These are phyloP conservation scores for Xylariales sp. DNA, from an alignment of 2,329 filamentous ascomycete species.

Conservation along the genomic window DNA sequence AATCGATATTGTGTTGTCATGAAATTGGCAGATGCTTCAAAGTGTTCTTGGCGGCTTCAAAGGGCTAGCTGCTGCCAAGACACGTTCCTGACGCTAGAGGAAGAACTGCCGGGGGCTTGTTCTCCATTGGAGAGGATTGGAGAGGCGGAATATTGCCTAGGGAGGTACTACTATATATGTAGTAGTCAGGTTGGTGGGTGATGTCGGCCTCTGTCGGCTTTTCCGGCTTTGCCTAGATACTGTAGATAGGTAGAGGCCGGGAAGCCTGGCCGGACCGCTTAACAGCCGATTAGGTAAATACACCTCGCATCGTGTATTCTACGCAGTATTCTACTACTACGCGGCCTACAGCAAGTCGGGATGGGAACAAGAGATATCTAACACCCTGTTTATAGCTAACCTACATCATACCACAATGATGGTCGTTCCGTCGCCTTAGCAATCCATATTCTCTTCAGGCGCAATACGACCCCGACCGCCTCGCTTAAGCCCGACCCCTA, in stretches of 20 bases:
- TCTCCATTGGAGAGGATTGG: no score
- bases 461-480: slow-evolving; percentile 19
- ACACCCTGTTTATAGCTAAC: background rate
- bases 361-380: background rate
- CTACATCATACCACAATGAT: background rate
- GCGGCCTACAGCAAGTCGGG: background rate
- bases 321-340: slow-evolving; percentile 14
- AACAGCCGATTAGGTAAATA: slow-evolving; percentile 9
- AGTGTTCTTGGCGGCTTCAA: no score
- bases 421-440: background rate
- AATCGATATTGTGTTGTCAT: slow-evolving; percentile 38
- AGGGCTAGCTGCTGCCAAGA: slow-evolving; percentile 33
- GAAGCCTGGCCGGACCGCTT: slow-evolving; percentile 15
- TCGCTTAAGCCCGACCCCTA: slow-evolving; percentile 11
- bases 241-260: slow-evolving; percentile 11
- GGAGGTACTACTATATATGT: no score
- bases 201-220: slow-evolving; percentile 6
- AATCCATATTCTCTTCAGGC: slow-evolving; percentile 12
- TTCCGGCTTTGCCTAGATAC: background rate
- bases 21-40: slow-evolving; percentile 27
- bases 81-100: slow-evolving; percentile 30
- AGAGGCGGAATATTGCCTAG: no score
- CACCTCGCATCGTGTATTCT: background rate
- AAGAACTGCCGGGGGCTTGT: slow-evolving; percentile 26
- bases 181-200: no score